A percentile compares a stretch with the other conserved stretches of the same genome.
Conservation (phyloP, 2,329 filamentous ascomycete genomes). For the Bimuria novae-zelandiae region DNA sequence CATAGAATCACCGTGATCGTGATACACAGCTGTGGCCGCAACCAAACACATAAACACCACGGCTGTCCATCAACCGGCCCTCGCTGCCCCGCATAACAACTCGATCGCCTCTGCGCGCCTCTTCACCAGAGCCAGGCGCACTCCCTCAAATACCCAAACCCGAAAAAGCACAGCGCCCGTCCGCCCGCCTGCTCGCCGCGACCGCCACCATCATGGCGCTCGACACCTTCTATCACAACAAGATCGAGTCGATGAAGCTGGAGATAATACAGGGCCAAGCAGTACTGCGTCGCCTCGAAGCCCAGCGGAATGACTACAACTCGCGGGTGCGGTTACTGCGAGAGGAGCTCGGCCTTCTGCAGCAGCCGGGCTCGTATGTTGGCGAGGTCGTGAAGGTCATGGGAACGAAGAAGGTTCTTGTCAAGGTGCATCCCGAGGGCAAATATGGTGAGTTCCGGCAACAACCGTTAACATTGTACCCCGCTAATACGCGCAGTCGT, state of each 20-base stretch:
- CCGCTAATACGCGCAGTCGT: slow-evolving; percentile 67
- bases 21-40: slow-evolving; percentile 1
- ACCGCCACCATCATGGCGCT: slow-evolving; percentile 79
- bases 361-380: slow-evolving; percentile 97
- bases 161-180: slow-evolving; percentile 56
- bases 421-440: slow-evolving; percentile 98
- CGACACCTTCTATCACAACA: slow-evolving; percentile 99
- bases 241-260: slow-evolving; percentile 99
- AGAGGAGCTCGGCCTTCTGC: slow-evolving; percentile 92
- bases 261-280: slow-evolving; percentile 99
- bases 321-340: slow-evolving; percentile 91
- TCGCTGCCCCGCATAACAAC: background rate
- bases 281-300: slow-evolving; percentile 90
- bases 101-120: background rate
- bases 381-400: slow-evolving; percentile 99
- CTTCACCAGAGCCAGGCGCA: background rate
- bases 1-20: slow-evolving; percentile 8
- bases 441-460: slow-evolving; percentile 83
- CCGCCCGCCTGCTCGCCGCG: slow-evolving; percentile 15
- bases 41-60: background rate
- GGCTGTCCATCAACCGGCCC: slow-evolving; percentile 57
- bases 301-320: slow-evolving; percentile 99
- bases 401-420: slow-evolving; percentile 98
- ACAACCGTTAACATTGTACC: too few species aligned
- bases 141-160: slow-evolving; percentile 11